A percentile compares a stretch with the other conserved stretches of the same genome.
Evolutionary conservation across 2,329 filamentous ascomycete genomes (phyloP).

Genomic region (Aspergillus sp.): DNA sequence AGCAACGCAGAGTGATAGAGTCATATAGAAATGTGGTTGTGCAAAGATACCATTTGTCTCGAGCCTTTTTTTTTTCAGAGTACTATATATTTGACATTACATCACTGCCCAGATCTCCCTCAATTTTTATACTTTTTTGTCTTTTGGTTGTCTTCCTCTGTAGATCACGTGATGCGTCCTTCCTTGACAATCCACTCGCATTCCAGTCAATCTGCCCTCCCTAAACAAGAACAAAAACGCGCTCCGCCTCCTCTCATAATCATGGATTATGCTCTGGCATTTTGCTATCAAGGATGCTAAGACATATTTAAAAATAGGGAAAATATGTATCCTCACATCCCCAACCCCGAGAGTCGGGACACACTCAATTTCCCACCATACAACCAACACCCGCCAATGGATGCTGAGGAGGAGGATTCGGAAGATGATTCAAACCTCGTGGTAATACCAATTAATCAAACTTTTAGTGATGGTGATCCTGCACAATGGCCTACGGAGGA

Average conservation of each 20-base stretch:
- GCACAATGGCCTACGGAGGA: conserved; percentile 42
- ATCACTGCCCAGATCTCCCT: too few species aligned
- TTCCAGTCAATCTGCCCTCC: neutral
- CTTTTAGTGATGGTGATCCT: conserved; percentile 45
- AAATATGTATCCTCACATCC: neutral
- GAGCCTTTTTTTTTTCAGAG: neutral
- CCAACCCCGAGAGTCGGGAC: neutral
- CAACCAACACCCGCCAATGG: conserved; percentile 4
- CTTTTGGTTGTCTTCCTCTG: neutral
- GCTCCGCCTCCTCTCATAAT: neutral
- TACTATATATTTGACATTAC: neutral
- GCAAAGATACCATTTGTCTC: neutral
- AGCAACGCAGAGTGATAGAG: neutral
- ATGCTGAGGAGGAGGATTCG: conserved; percentile 3
- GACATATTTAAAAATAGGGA: neutral
- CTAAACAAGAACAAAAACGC: neutral
- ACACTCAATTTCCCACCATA: conserved; percentile 3
- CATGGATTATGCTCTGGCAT: neutral
- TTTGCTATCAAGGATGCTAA: neutral
- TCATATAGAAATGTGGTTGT: neutral
- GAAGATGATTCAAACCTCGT: conserved; percentile 28
- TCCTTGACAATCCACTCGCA: conserved; percentile 1
- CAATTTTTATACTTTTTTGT: neutral
- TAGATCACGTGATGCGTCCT: neutral
- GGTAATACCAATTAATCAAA: conserved; percentile 38